Base-by-base conservation (phyloP, 1,139 yeast species). In the Yamadazyma epiphylla region DNA sequence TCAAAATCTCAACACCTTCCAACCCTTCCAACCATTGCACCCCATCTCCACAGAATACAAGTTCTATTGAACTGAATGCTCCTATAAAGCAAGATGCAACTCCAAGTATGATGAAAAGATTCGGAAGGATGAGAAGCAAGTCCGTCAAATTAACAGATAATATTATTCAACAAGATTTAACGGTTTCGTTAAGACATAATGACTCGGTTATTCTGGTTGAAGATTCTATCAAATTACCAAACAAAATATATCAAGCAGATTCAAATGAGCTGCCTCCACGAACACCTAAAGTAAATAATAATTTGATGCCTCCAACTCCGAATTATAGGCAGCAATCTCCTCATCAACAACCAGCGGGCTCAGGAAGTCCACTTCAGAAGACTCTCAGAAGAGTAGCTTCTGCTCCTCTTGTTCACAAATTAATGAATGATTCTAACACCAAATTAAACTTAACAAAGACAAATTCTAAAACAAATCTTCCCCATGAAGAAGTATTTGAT, bases 341-440 rank as follows among this genome's bases (percentile, higher is more conserved):
- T 11, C 22, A 21, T 9, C 26, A 28, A 11, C 20, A 17, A 5
- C 31, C 27, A 14, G 21, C 28, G 14, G 25, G 25, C 22, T 11
- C 33, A 23, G 23, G 26, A 23, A 58, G 64, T 3, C 56, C 69
- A 3, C 64, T 76, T 46, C 81, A 69, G 32, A 60, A 73, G 32
- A 76, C 77, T 4, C 60, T 84, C 17, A 63, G 91, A 38, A 64
- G 94, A 34, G 94, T 83, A 3, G 89, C 94, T 0, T 84, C 94
- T 1, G 94, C 94, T 0, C 94, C 94, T 2, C 62, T 82, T 32
- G 83, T 68, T 4, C 62, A 63, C 36, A 44, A 66, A 12, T 39
- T 65, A 14, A 48, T 64, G 22, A 56, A 44, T 31, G 70, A 65
- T 8, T 44, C 51, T 6, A 38, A 27, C 29, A 6, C 22, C 15